phyloP scores from a whole-genome alignment of 225 moss, liverwort and hornwort species.

The Pseudoscleropodium purum region DNA sequence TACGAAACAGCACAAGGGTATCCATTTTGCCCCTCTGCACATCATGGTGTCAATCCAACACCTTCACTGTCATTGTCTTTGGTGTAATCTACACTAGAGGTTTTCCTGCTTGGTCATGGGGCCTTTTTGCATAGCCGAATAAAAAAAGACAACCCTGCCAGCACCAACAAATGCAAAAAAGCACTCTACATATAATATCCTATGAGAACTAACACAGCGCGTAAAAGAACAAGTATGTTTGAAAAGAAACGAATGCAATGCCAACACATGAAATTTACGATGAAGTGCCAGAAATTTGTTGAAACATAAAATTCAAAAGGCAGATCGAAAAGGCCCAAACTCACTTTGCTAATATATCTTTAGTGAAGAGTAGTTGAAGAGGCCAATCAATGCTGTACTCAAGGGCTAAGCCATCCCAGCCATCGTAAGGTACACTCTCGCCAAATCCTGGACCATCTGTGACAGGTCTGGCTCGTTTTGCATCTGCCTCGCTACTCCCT shows the following conservation, averaged over 20 bases:
- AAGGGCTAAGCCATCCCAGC: slow-evolving; percentile 95
- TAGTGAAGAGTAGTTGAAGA: slow-evolving; percentile 84
- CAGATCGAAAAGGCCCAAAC: neutral
- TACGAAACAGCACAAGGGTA: neutral
- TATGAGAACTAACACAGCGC: neutral
- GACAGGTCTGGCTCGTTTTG: slow-evolving; percentile 59
- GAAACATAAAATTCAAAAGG: neutral
- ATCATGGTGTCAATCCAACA: neutral
- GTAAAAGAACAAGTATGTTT: neutral
- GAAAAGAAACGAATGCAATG: neutral
- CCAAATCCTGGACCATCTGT: slow-evolving; percentile 68
- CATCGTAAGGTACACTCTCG: slow-evolving; percentile 81
- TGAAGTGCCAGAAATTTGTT: neutral
- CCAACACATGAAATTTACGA: neutral
- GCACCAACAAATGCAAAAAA: neutral
- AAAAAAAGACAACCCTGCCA: neutral
- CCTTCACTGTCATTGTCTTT: neutral
- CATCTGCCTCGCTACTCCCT: slow-evolving; percentile 49
- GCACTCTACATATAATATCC: neutral
- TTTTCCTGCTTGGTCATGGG: neutral
- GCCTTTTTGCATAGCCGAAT: neutral
- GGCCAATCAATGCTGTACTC: slow-evolving; percentile 99
- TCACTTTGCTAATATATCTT: slow-evolving; percentile 89
- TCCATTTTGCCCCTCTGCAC: neutral
- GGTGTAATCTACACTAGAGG: neutral